These are phyloP conservation scores for Fusarium temperatum DNA, from an alignment of 2,329 filamentous ascomycete genomes.

Conservation along the genomic window DNA sequence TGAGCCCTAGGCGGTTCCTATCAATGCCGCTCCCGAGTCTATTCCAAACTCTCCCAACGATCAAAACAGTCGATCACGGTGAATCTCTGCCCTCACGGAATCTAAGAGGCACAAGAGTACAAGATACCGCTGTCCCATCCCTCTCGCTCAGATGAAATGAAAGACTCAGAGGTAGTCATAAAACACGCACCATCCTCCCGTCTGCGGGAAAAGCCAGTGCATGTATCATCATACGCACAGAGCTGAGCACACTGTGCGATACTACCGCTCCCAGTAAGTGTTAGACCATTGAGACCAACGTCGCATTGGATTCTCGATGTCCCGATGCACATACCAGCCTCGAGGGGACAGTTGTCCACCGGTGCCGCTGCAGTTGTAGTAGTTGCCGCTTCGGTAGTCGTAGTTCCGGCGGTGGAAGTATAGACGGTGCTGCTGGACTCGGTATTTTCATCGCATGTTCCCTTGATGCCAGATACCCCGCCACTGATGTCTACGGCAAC, in stretches of 20 bases:
- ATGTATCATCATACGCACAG: accelerated
- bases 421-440: background rate
- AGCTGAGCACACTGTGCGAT: background rate
- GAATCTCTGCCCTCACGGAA: accelerated
- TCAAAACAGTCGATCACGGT: background rate
- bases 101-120: background rate
- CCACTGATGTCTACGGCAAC: accelerated
- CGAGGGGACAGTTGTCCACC: background rate
- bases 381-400: background rate
- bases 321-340: background rate
- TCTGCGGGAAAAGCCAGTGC: background rate
- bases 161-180: background rate
- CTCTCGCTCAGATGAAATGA: background rate
- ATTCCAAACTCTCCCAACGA: background rate
- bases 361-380: background rate
- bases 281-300: background rate
- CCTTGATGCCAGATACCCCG: background rate
- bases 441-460: accelerated
- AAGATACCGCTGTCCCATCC: background rate
- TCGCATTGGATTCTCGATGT: background rate
- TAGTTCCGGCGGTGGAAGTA: background rate
- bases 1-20: too few relatives aligned
- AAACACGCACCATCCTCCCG: background rate
- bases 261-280: background rate
- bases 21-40: too few relatives aligned